A percentile compares a stretch with the other conserved stretches of the same genome.
Conservation (phyloP, 2,329 filamentous ascomycete species). For the Fusarium sterilihyphosum region DNA sequence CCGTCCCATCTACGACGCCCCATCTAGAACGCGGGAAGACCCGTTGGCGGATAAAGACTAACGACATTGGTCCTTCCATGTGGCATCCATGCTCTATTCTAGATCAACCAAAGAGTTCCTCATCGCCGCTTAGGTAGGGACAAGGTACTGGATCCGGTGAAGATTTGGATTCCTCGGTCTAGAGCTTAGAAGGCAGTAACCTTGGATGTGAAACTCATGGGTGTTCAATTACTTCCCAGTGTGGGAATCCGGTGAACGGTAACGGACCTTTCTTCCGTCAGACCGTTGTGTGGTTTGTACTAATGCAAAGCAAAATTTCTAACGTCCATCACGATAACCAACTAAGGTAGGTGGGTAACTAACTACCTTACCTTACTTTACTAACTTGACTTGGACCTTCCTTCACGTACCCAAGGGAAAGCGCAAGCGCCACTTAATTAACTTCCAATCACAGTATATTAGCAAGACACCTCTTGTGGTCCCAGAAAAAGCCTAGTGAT, state of each 20-base stretch:
- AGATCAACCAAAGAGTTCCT: slow-evolving; percentile 9
- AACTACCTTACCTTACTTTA: background rate
- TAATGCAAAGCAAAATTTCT: slow-evolving; percentile 12
- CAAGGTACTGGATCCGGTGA: slow-evolving; percentile 3
- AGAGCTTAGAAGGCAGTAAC: background rate
- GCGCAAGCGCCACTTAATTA: slow-evolving; percentile 14
- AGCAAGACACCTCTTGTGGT: slow-evolving; percentile 5
- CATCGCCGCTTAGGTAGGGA: slow-evolving; percentile 2
- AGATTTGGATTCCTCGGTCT: slow-evolving; percentile 1
- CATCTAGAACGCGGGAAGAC: slow-evolving; percentile 16
- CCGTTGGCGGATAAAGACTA: slow-evolving; percentile 21
- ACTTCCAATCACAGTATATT: slow-evolving; percentile 22
- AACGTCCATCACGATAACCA: background rate
- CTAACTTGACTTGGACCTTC: background rate
- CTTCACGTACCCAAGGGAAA: background rate
- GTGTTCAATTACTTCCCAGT: background rate
- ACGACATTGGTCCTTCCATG: slow-evolving; percentile 15
- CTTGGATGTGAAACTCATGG: slow-evolving; percentile 7
- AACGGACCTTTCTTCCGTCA: background rate
- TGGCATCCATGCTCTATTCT: slow-evolving; percentile 29
- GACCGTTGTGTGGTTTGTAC: background rate
- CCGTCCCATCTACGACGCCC: slow-evolving; percentile 3
- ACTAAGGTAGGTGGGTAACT: background rate
- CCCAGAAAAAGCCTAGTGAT: slow-evolving; percentile 13
- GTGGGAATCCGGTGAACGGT: slow-evolving; percentile 2